These are phyloP conservation scores for Daedaleopsis nitida DNA, from an alignment of 768 basidiomycete species.

Conservation along the genomic window DNA sequence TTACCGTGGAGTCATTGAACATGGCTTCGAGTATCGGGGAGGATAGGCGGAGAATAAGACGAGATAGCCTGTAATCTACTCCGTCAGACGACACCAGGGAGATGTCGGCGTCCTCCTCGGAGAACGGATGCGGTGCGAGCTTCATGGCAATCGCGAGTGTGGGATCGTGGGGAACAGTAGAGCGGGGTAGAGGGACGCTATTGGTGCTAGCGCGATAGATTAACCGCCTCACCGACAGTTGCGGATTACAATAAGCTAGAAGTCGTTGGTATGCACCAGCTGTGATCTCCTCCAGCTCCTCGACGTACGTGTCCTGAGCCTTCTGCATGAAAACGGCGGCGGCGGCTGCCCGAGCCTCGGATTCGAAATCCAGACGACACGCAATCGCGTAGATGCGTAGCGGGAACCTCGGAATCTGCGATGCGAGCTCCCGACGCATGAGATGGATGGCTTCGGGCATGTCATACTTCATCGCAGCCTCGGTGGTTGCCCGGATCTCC, in stretches of 20 bases:
- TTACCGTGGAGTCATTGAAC: neutral
- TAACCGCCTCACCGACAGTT: neutral
- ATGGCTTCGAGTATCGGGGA: constrained; percentile 35
- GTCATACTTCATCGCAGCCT: constrained; percentile 9
- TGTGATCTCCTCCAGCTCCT: constrained; percentile 19
- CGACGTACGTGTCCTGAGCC: constrained; percentile 4
- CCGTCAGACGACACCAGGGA: constrained; percentile 43
- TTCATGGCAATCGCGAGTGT: neutral
- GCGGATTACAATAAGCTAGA: constrained; percentile 1
- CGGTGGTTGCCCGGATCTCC: neutral
- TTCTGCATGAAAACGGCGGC: too few relatives aligned
- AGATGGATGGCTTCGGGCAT: neutral
- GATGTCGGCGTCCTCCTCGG: neutral
- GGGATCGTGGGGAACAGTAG: neutral
- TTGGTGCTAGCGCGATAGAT: too few relatives aligned
- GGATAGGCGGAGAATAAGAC: constrained; percentile 34
- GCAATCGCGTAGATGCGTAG: too few relatives aligned
- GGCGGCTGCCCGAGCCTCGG: too few relatives aligned
- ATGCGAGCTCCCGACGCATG: neutral
- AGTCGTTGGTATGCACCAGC: constrained; percentile 21
- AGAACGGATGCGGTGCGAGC: neutral
- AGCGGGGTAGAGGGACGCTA: neutral
- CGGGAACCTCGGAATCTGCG: too few relatives aligned
- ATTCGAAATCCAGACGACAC: too few relatives aligned
- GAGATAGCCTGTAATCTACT: constrained; percentile 40